Evolutionary conservation across 2,329 filamentous ascomycete genomes (phyloP).

Genomic region (Anthostomella pinea): DNA sequence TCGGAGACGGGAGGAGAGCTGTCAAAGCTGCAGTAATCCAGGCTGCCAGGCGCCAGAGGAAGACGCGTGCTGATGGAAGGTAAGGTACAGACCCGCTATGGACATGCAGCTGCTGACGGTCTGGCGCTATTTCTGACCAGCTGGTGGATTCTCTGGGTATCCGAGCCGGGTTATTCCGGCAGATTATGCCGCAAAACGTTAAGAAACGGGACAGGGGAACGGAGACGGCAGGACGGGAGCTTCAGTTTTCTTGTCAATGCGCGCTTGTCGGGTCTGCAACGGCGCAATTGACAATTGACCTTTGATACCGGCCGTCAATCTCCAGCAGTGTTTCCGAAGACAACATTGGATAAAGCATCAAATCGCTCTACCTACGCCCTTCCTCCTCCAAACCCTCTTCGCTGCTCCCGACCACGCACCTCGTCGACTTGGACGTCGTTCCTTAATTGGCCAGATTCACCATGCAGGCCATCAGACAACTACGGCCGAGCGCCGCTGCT

Average conservation of each 20-base stretch:
- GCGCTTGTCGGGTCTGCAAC: not conserved
- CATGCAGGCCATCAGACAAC: constrained; percentile 84
- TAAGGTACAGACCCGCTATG: too few relatives aligned
- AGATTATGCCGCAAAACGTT: not conserved
- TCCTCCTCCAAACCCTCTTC: constrained; percentile 6
- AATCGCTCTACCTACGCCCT: not conserved
- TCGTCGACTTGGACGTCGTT: constrained; percentile 1
- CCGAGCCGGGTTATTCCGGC: constrained; percentile 1
- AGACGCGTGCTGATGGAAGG: constrained; percentile 2
- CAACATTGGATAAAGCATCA: not conserved
- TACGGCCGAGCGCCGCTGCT: constrained; percentile 64
- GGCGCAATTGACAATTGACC: constrained; percentile 3
- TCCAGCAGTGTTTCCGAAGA: not conserved
- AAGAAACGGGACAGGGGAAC: not conserved
- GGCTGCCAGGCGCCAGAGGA: constrained; percentile 3
- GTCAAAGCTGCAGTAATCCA: constrained; percentile 1
- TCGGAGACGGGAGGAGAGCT: not conserved
- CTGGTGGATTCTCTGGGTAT: too few relatives aligned
- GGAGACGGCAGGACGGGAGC: not conserved
- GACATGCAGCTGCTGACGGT: too few relatives aligned
- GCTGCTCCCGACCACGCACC: constrained; percentile 13
- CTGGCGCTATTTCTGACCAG: too few relatives aligned
- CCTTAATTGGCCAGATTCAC: constrained; percentile 1
- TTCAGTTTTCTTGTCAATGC: too few relatives aligned
- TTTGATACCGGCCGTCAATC: not conserved